Evolutionary conservation across 108 stramenopile genomes (phyloP), one percentile per base, ranked within the genome.

Genomic region (Cyclotella kingstonii): DNA sequence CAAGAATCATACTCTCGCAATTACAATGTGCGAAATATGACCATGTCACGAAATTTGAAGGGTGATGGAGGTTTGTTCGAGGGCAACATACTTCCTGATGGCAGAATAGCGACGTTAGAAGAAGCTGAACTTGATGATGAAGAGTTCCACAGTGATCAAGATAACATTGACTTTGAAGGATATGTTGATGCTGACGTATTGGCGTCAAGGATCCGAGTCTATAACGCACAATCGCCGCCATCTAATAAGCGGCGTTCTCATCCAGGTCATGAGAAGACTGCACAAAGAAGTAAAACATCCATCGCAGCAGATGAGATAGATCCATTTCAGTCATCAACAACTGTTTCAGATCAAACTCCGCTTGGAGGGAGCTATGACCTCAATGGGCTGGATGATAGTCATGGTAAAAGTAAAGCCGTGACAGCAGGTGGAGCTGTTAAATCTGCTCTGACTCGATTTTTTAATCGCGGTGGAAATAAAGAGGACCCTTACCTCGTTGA

Each of bases 391-490:
- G 43, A 60, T 35, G 65, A 74, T 41, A 54, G 31, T 43, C 76
- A 43, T 21, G 63, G 52, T 40, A 81, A 75, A 59, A 63, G 21
- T 15, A 80, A 70, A 33, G 80, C 82, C 43, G 84, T 86, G 18
- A 87, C 86, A 15, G 82, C 86, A 8, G 90, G 89, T 53, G 93
- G 87, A 30, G 89, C 93, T 27, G 84, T 94, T 23, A 94, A 94
- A 60, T 89, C 86, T 56, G 88, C 94, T n/a, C 42, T 95, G 5
- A 91, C 73, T 38, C 83, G 91, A 11, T 90, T 95, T 67, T 92
- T 95, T 60, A 88, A 89, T 40, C 80, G 91, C 47, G 86, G 84
- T 18, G 87, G 86, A 8, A 87, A 84, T 53, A 90, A 91, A 60
- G 72, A 75, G 25, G 90, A 91, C 68, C 86, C 86, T 38, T 86